Evolutionary conservation across 495 filamentous ascomycete species (phyloP).

Genomic region (Aspergillus asperescens): DNA sequence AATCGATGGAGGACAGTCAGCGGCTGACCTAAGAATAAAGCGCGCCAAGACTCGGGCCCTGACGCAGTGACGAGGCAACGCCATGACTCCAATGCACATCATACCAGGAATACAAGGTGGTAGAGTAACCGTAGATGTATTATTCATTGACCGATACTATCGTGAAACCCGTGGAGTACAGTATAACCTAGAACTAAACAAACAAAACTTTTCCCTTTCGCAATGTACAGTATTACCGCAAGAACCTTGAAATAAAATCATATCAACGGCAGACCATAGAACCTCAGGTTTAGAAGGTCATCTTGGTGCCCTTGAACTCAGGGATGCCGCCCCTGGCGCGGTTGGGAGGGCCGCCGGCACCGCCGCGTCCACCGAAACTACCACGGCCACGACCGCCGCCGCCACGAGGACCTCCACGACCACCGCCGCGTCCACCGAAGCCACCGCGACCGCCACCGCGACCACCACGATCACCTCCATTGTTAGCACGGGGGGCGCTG

Average conservation of each 20-base stretch:
- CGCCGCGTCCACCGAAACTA: constrained; percentile 49
- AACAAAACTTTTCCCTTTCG: constrained; percentile 11
- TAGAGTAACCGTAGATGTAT: neutral
- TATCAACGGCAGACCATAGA: constrained; percentile 8
- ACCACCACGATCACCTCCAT: constrained; percentile 45
- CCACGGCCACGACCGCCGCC: constrained; percentile 53
- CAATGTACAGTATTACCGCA: constrained; percentile 2
- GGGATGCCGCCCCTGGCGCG: constrained; percentile 71
- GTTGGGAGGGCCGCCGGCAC: constrained; percentile 36
- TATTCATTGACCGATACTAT: no score
- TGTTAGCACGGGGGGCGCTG: constrained; percentile 68
- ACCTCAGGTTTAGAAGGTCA: constrained; percentile 64
- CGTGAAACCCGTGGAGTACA: neutral
- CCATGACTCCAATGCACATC: no score
- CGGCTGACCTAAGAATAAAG: neutral
- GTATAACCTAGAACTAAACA: neutral
- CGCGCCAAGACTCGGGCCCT: neutral
- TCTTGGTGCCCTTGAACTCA: constrained; percentile 89
- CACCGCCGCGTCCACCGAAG: constrained; percentile 49
- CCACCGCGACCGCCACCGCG: constrained; percentile 50
- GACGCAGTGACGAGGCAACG: no score
- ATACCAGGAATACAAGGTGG: no score
- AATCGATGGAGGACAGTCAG: neutral
- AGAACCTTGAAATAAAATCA: constrained; percentile 14
- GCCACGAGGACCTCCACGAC: constrained; percentile 38